Base-by-base conservation (phyloP, 169 alveolate species). In the Cryptosporidium sp. region DNA sequence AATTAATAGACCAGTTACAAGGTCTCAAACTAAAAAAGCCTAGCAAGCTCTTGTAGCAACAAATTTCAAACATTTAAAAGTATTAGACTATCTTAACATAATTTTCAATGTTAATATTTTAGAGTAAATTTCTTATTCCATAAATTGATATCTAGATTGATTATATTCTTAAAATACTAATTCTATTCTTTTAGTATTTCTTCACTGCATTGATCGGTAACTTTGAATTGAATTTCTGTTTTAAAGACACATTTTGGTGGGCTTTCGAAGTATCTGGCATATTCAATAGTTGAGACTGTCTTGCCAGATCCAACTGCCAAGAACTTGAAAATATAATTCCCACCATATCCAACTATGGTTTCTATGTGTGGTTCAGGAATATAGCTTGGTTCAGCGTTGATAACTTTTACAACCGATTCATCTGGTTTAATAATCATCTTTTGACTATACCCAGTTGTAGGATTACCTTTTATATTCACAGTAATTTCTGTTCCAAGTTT, bases 371-470 rank as follows among this genome's bases (percentile, higher is more conserved):
- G 12, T 7, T 62, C 74, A 3, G 59, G 75, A 55, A 43, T n/a
- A 35, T 80, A 80, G 16, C n/a, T 16, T 41, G 74, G 74, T 21
- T 80, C 67, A 26, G 23, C 7, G 23, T 14, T 29, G 0, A 29
- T n/a, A 26, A 33, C 51, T 43, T 80, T 80, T 6, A 80, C 69
- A 26, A 80, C 41, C 1, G 80, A 39, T 10, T 23, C 51, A 37
- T 61, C 41, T 31, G 89, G 89, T 12, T 37, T 12, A 23, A 2
- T 37, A 18, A 29, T 50, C 65, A 80, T 26, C 70, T 31, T n/a
- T 16, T 80, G 75, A 1, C 35, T 61, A 62, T 61, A 80, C 26
- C 89, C 89, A 3, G 89, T 80, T 23, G 89, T 80, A 9, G 89
- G 89, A 50, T 80, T 80, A 5, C 89, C 89, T 6, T 23, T 29